Base-by-base conservation (phyloP, 1,284 basidiomycete species). In the Xerocomus amazonicus region DNA sequence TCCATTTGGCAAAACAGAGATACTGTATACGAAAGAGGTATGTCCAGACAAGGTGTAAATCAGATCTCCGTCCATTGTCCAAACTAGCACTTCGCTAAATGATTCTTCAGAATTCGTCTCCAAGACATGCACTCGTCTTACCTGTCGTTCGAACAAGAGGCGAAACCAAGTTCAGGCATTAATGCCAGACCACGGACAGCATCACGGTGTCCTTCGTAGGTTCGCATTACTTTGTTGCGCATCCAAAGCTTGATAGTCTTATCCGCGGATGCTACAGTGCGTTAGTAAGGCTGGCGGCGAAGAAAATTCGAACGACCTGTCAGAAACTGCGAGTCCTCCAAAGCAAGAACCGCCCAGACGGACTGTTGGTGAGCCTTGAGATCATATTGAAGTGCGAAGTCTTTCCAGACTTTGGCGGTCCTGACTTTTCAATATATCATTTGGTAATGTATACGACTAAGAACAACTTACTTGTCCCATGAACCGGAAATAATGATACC, bases 131-230 rank as follows among this genome's bases (percentile, higher is more conserved):
- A 19, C 3, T 16, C 10, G 34, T 42, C 43, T 33, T 54, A 90
- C 90, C 90, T 89, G 65, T 99, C 97, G 62, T 99, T 99, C 10
- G 89, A 90, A 57, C 92, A 95, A 52, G 92, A 96, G 47, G 92
- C 97, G 69, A 99, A 98, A 2, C 93, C 86, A 43, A 92, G 84
- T 61, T 92, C 87, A 12, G 87, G 82, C 12, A 94, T 74, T 45
- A 90, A 68, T 6, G 87, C 83, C 27, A 99, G 70, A 5, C 87
- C 90, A 54, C 96, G 84, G 9, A 99, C 95, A 27, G 92, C 92
- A 65, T 97, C 92, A 47, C 78, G 83, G 66, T 99, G 96, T 6
- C 95, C 96, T 19, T 77, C 77, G 63, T 84, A 97, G 4, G 85
- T 90, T 45, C 81, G 79, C 6, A 92, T 56, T 29, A 72, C 71